Evolutionary conservation across 2,329 filamentous ascomycete species (phyloP), one percentile per base, ranked within the genome.

Genomic region (Pseudocercospora pini-densiflorae): DNA sequence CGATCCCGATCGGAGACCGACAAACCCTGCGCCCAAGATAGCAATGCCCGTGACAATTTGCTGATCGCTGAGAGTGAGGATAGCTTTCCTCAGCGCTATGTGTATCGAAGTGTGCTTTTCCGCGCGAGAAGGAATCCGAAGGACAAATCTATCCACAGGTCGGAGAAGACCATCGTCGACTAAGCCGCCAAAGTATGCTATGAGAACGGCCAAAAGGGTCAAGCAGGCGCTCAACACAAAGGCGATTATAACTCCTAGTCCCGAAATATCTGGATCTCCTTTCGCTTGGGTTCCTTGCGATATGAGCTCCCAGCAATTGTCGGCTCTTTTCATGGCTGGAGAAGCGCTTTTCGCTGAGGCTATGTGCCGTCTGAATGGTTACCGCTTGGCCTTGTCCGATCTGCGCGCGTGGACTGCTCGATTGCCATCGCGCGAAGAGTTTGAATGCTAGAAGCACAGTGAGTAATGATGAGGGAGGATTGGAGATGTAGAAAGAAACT

Each of bases 31-130:
- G 7, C 63, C 62, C 0, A 72, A 59, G 14, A 72, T 63, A 3
- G 69, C 67, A 19, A 73, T 66, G 0, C 71, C 70, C 0, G 69
- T 71, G 0, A 73, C 67, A 19, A 73, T 68, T 24, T 73, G 70
- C 51, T 72, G 69, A 43, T 71, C 70, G 40, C 66, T 70, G 9
- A 72, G 58, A 3, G 64, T 64, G 6, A 68, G 60, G 19, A 68
- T 69, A 12, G 61, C 58, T 54, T 68, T 66, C 27, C 67, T 51
- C 27, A 68, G 24, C 5, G 67, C 64, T 31, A 68, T 36, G 36
- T 68, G 63, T 12, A 61, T 24, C 29, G 23, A 43, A 14, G 61
- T 64, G 9, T 58, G 51, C n/a, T 47, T 61, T 6, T 59, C 43
- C 10, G 65, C 62, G n/a, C 68, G 66, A 14, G 68, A 66, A 2